These are phyloP conservation scores for Phanerochaete carnosa DNA, from an alignment of 768 basidiomycete genomes.

Conservation along the genomic window DNA sequence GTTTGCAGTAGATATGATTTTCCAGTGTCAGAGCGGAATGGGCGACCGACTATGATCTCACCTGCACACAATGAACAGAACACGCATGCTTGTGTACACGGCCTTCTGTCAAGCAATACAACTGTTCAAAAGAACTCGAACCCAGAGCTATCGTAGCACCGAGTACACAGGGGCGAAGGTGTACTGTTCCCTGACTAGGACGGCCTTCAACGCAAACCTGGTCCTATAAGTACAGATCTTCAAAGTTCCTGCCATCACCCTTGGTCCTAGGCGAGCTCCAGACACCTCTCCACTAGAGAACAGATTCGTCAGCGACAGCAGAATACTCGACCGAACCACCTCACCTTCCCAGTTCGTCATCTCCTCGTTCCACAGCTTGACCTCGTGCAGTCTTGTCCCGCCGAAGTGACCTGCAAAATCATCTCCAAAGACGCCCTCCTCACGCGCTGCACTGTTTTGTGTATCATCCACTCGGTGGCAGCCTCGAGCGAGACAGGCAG, in stretches of 20 bases:
- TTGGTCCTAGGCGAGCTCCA: slow-evolving; percentile 62
- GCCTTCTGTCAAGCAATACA: too few relatives aligned
- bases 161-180: too few relatives aligned
- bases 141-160: too few relatives aligned
- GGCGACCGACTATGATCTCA: too few relatives aligned
- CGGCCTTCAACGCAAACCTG: too few relatives aligned
- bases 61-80: too few relatives aligned
- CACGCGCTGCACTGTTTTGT: slow-evolving; percentile 76
- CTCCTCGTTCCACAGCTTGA: slow-evolving; percentile 80
- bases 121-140: too few relatives aligned
- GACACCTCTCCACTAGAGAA: slow-evolving; percentile 70
- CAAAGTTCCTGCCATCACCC: background rate
- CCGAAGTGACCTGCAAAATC: slow-evolving; percentile 94
- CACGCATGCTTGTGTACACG: too few relatives aligned
- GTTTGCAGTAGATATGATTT: too few relatives aligned
- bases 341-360: slow-evolving; percentile 94
- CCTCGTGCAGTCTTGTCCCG: slow-evolving; percentile 90
- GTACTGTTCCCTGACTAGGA: too few relatives aligned
- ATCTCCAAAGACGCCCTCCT: slow-evolving; percentile 70
- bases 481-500: slow-evolving; percentile 76
- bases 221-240: background rate
- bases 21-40: too few relatives aligned
- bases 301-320: slow-evolving; percentile 1
- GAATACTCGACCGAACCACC: too few relatives aligned
- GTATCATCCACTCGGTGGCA: slow-evolving; percentile 82